Evolutionary conservation across 2,329 filamentous ascomycete species (phyloP).

Genomic region (Hypoxylon sp.): DNA sequence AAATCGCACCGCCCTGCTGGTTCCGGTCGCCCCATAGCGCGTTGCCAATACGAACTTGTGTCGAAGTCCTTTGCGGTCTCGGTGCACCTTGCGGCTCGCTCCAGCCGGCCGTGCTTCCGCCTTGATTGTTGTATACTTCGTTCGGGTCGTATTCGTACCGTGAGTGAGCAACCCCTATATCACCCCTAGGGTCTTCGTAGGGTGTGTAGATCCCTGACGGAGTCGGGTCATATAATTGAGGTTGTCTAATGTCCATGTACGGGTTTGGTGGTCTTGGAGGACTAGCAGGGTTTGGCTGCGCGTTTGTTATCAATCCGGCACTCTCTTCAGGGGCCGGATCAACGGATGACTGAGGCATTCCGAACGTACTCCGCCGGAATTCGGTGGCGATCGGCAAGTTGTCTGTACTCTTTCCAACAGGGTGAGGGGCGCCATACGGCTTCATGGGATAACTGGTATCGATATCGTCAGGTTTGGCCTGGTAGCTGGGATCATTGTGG

Average conservation of each 20-base stretch:
- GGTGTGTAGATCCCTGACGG: conserved; percentile 20
- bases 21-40: conserved; percentile 51
- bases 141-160: conserved; percentile 39
- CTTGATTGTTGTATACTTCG: conserved; percentile 27
- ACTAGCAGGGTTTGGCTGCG: conserved; percentile 50
- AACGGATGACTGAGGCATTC: conserved; percentile 39
- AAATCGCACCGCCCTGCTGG: conserved; percentile 29
- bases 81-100: conserved; percentile 24
- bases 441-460: conserved; percentile 56
- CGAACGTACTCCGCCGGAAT: conserved; percentile 54
- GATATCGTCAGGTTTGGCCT: conserved; percentile 52
- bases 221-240: conserved; percentile 28
- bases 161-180: conserved; percentile 41
- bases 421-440: conserved; percentile 43
- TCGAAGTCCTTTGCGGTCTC: conserved; percentile 45
- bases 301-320: conserved; percentile 59
- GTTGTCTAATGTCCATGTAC: conserved; percentile 41
- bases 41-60: conserved; percentile 51
- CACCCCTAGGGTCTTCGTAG: conserved; percentile 46
- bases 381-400: conserved; percentile 56
- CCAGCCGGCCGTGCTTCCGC: conserved; percentile 39
- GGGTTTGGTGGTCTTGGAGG: conserved; percentile 35
- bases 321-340: conserved; percentile 54
- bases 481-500: conserved; percentile 65
- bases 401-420: conserved; percentile 54